Evolutionary conservation across 192 early-diverging fungal genomes (phyloP).

Genomic region (Kappamyces sp.): DNA sequence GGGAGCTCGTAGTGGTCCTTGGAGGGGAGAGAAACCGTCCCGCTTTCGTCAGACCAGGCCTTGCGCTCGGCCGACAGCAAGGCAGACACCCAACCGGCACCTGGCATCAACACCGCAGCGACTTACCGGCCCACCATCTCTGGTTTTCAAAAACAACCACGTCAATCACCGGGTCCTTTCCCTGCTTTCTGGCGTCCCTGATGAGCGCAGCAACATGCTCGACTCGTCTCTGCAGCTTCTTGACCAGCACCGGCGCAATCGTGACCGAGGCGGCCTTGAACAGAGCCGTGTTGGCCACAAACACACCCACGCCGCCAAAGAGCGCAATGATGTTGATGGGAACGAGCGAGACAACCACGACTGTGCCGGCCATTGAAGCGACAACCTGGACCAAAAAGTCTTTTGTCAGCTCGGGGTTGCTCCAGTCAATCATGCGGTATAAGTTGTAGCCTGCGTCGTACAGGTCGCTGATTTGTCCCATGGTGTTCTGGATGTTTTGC

Average conservation of each 20-base stretch:
- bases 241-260: conserved; percentile 33
- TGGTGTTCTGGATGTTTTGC: conserved; percentile 62
- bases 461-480: conserved; percentile 43
- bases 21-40: conserved; percentile 38
- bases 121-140: conserved; percentile 64
- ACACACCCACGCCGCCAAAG: conserved; percentile 50
- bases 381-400: conserved; percentile 22
- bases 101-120: conserved; percentile 15
- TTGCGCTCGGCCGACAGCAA: conserved; percentile 57
- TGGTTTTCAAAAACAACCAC: conserved; percentile 65
- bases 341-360: conserved; percentile 26
- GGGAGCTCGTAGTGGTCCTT: conserved; percentile 54
- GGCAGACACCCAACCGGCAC: conserved; percentile 65
- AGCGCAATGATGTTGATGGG: conserved; percentile 32
- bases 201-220: conserved; percentile 33
- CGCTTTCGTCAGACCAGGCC: conserved; percentile 64
- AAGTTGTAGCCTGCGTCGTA: conserved; percentile 30
- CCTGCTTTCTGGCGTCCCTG: conserved; percentile 16
- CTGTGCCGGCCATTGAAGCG: conserved; percentile 27
- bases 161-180: conserved; percentile 16
- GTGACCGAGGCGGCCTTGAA: conserved; percentile 37
- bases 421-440: conserved; percentile 31
- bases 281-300: conserved; percentile 58
- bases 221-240: conserved; percentile 27
- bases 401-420: conserved; percentile 31